These are phyloP conservation scores for Pleurotus giganteus DNA, from an alignment of 768 basidiomycete genomes.

Conservation along the genomic window DNA sequence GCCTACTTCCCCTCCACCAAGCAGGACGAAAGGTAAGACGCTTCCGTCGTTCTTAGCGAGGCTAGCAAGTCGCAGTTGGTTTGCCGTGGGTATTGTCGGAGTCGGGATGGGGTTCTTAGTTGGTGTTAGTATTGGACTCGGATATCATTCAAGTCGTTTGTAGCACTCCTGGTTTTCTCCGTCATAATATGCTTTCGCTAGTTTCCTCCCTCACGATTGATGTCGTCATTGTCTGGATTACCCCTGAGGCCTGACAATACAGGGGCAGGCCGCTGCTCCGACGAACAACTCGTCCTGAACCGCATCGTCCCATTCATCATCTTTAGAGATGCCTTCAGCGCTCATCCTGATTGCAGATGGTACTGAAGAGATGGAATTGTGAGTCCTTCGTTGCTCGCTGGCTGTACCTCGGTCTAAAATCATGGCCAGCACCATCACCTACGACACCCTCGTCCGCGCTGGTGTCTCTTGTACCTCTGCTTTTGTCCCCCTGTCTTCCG, in stretches of 20 bases:
- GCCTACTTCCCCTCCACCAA: neutral
- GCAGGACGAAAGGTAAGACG: neutral
- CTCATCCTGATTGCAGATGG: constrained; percentile 77
- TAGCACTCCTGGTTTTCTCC: neutral
- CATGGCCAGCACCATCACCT: constrained; percentile 64
- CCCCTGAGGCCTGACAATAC: no score
- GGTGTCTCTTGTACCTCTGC: constrained; percentile 68
- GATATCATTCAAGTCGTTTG: neutral
- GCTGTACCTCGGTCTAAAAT: constrained; percentile 4
- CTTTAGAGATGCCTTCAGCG: constrained; percentile 56
- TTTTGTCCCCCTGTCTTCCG: constrained; percentile 41
- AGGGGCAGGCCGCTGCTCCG: no score
- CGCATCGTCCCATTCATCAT: neutral
- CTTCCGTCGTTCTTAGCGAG: neutral
- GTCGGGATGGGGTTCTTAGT: constrained; percentile 1
- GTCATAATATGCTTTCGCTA: neutral
- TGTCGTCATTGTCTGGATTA: no score
- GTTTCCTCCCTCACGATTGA: neutral
- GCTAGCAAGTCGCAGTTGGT: neutral
- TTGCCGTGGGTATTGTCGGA: constrained; percentile 3
- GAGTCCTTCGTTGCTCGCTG: constrained; percentile 20
- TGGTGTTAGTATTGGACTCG: constrained; percentile 1
- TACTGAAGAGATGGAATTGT: constrained; percentile 92
- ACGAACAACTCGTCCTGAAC: neutral
- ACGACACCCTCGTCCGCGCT: constrained; percentile 79